phyloP scores from a whole-genome alignment of 2,329 filamentous ascomycete genomes.

The Fusarium coicis region DNA sequence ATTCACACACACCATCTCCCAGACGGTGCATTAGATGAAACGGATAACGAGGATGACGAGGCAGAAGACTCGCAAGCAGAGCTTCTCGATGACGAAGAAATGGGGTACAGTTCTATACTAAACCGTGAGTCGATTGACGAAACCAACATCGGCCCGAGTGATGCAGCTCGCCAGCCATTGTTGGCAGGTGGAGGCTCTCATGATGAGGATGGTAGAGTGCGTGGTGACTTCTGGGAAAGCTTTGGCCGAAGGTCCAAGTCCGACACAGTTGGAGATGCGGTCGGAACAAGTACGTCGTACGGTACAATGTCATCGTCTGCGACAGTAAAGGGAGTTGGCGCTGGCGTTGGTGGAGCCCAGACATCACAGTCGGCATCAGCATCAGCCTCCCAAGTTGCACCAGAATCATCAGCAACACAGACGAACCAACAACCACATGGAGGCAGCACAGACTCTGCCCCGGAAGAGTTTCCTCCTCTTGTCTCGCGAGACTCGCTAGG shows the following conservation, averaged over 20 bases:
- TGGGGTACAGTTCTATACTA: constrained; percentile 32
- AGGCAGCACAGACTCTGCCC: constrained; percentile 7
- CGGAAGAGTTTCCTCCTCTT: constrained; percentile 41
- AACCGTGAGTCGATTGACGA: constrained; percentile 48
- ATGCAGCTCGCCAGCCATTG: constrained; percentile 37
- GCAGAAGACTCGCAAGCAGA: constrained; percentile 47
- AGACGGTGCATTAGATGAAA: constrained; percentile 65
- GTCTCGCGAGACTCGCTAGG: constrained; percentile 24
- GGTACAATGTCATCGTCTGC: constrained; percentile 48
- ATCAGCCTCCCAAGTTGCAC: constrained; percentile 14
- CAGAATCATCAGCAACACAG: constrained; percentile 11
- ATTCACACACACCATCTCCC: constrained; percentile 81
- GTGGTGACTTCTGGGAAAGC: constrained; percentile 26
- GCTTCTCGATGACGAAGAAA: constrained; percentile 47
- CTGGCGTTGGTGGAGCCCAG: constrained; percentile 8
- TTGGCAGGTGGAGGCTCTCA: constrained; percentile 24
- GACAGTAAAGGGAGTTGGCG: constrained; percentile 27
- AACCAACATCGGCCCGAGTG: constrained; percentile 23
- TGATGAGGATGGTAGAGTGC: constrained; percentile 9
- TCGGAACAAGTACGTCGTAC: constrained; percentile 44
- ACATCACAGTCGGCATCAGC: constrained; percentile 12
- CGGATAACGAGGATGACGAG: constrained; percentile 47
- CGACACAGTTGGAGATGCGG: constrained; percentile 11
- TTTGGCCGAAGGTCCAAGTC: constrained; percentile 26
- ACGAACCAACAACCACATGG: background rate